Evolutionary conservation across 345 rosid species (phyloP).

Genomic region (Salix exigua): DNA sequence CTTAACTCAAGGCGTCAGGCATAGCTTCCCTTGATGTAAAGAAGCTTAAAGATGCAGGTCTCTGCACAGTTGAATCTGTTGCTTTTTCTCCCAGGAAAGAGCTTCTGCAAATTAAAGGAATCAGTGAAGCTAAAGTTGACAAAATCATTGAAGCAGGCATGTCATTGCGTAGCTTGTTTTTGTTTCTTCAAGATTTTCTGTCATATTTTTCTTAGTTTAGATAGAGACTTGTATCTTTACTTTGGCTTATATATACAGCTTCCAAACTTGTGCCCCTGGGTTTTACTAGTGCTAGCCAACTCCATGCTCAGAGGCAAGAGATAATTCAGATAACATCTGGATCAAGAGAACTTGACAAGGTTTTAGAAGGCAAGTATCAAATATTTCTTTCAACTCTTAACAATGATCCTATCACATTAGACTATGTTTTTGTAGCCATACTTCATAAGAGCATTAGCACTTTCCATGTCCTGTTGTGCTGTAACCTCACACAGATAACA

Average conservation of each 20-base stretch:
- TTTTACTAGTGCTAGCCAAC: slow-evolving; percentile 85
- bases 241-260: slow-evolving; percentile 39
- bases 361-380: slow-evolving; percentile 66
- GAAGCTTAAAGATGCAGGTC: slow-evolving; percentile 92
- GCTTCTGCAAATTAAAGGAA: slow-evolving; percentile 93
- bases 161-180: background rate
- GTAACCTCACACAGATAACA: slow-evolving; percentile 13
- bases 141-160: slow-evolving; percentile 93
- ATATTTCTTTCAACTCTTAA: background rate
- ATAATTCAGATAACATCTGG: slow-evolving; percentile 96
- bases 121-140: slow-evolving; percentile 94
- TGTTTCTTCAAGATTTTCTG: background rate
- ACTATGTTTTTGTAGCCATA: background rate
- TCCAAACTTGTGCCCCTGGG: slow-evolving; percentile 92
- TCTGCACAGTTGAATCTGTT: slow-evolving; percentile 90
- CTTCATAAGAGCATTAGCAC: background rate
- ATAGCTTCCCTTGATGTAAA: slow-evolving; percentile 82
- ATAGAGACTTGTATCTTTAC: background rate
- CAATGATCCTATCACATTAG: background rate
- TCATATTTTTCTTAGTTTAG: background rate
- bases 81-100: slow-evolving; percentile 90
- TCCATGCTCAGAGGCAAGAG: slow-evolving; percentile 89
- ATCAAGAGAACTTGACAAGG: slow-evolving; percentile 87
- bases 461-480: background rate
- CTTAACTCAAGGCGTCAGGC: slow-evolving; percentile 61